phyloP scores from a whole-genome alignment of 148 eudicot species.

The Mesembryanthemum crystallinum region DNA sequence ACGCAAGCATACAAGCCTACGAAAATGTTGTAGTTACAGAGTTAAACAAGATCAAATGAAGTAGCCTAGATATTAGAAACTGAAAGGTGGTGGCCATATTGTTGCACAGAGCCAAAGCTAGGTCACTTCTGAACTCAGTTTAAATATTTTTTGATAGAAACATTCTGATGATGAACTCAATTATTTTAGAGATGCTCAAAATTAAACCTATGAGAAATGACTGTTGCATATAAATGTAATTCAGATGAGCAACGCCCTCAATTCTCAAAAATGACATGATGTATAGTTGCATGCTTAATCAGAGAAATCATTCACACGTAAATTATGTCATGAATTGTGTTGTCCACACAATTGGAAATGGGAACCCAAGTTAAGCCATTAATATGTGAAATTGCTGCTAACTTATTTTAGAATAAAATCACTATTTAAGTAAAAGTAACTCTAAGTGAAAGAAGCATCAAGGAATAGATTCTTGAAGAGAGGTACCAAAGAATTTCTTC shows the following conservation, averaged over 20 bases:
- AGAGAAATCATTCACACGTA: too few relatives aligned
- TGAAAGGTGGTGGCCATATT: background rate
- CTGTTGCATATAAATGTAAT: background rate
- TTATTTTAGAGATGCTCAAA: background rate
- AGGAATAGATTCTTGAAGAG: too few relatives aligned
- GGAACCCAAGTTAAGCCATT: too few relatives aligned
- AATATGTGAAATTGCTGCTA: too few relatives aligned
- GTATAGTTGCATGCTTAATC: too few relatives aligned
- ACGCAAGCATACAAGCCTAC: constrained; percentile 95
- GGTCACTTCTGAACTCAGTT: background rate
- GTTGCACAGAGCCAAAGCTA: background rate
- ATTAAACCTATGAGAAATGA: background rate
- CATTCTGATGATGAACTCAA: background rate
- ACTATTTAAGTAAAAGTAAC: too few relatives aligned
- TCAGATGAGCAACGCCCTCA: background rate
- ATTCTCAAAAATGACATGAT: too few relatives aligned
- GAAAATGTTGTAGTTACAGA: constrained; percentile 14
- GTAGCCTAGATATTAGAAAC: background rate
- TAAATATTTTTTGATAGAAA: background rate
- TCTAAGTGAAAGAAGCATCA: too few relatives aligned
- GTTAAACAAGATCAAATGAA: background rate
- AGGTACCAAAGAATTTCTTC: too few relatives aligned
- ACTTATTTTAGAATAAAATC: too few relatives aligned
- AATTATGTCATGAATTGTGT: too few relatives aligned
- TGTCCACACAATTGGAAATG: too few relatives aligned